Evolutionary conservation across 1,284 basidiomycete genomes (phyloP).

Genomic region (Schizophyllum commune): DNA sequence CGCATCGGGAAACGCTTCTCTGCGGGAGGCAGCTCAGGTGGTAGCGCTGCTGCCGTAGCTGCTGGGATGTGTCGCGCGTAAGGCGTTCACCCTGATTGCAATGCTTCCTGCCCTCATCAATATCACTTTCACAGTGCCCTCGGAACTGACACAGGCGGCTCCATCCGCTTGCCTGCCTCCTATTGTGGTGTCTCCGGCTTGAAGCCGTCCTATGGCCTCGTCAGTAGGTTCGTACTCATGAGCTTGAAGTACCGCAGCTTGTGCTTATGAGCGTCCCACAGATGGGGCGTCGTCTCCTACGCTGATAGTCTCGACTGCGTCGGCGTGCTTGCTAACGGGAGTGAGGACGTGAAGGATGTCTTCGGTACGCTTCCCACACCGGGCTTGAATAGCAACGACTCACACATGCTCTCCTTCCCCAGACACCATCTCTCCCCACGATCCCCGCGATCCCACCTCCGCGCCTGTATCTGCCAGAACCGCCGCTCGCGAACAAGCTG

Average conservation of each 20-base stretch:
- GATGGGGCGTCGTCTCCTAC: conserved; percentile 89
- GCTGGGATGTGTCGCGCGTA: conserved; percentile 75
- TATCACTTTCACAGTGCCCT: conserved; percentile 54
- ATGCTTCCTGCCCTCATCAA: not conserved
- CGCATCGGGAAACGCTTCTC: conserved; percentile 49
- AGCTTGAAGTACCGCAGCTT: not conserved
- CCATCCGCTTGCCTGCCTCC: conserved; percentile 85
- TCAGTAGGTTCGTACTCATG: conserved; percentile 66
- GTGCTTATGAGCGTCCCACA: conserved; percentile 19
- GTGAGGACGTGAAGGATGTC: conserved; percentile 42
- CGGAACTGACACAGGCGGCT: conserved; percentile 94
- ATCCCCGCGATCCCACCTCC: conserved; percentile 76
- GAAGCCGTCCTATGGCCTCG: conserved; percentile 91
- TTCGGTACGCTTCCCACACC: conserved; percentile 46
- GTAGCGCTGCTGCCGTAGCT: conserved; percentile 77
- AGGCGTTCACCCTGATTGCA: conserved; percentile 20
- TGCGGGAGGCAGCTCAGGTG: conserved; percentile 80
- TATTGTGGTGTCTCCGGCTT: conserved; percentile 91
- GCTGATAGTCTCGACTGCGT: conserved; percentile 95
- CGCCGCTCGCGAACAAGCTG: conserved; percentile 11
- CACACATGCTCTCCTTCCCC: not conserved
- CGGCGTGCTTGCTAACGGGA: conserved; percentile 65
- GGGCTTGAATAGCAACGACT: not conserved
- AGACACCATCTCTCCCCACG: conserved; percentile 64
- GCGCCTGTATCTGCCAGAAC: conserved; percentile 36